A percentile compares a stretch with the other conserved stretches of the same genome.
Conservation (phyloP, 164 flowering plant species). For the Buxus sempervirens region DNA sequence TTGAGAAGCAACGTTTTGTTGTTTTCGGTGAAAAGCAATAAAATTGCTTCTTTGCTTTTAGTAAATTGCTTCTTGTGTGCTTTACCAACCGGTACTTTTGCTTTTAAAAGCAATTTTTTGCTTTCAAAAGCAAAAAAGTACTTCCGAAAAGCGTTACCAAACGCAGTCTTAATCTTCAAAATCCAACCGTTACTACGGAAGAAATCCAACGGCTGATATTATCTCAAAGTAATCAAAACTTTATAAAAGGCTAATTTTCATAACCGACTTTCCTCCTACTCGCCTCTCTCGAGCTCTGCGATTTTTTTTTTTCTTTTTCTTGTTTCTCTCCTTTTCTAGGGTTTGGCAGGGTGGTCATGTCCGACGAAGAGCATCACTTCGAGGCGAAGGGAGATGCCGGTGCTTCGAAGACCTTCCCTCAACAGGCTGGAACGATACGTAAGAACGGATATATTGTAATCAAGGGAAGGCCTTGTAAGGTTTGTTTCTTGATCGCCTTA, state of each 20-base stretch:
- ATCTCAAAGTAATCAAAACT: too few relatives aligned
- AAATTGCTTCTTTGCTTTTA: too few relatives aligned
- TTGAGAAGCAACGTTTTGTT: too few relatives aligned
- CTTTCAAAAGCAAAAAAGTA: too few relatives aligned
- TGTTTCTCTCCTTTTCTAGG: neutral
- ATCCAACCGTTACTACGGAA: neutral
- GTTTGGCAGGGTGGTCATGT: slow-evolving; percentile 31
- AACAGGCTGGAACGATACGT: slow-evolving; percentile 63
- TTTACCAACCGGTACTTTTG: too few relatives aligned
- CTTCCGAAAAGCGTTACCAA: too few relatives aligned
- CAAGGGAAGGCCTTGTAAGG: slow-evolving; percentile 62
- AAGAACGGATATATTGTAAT: slow-evolving; percentile 54
- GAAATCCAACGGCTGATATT: neutral
- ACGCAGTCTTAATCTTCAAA: too few relatives aligned
- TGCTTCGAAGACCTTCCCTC: slow-evolving; percentile 63
- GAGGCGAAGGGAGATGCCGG: slow-evolving; percentile 68
- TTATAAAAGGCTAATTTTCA: too few relatives aligned
- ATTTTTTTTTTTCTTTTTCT: neutral
- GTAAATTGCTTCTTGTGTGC: too few relatives aligned
- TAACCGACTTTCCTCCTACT: too few relatives aligned
- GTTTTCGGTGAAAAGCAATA: too few relatives aligned
- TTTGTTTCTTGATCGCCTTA: neutral
- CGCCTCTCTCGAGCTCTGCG: neutral
- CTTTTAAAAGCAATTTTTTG: too few relatives aligned
- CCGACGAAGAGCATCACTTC: slow-evolving; percentile 73